These are phyloP conservation scores for Podospora anserina DNA, from an alignment of 495 filamentous ascomycete species.

Conservation along the genomic window DNA sequence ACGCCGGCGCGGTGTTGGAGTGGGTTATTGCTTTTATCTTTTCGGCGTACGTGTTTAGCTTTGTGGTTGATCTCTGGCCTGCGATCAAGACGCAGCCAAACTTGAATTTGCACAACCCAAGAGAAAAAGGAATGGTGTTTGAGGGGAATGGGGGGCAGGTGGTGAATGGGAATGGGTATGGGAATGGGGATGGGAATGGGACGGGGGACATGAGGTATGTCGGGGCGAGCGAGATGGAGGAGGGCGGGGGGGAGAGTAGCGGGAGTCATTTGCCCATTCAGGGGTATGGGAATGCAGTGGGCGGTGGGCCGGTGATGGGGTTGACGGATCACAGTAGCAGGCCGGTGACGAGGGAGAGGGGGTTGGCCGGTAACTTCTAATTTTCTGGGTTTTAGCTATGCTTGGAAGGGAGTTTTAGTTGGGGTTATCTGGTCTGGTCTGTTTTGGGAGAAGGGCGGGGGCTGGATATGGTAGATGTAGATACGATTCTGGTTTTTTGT, in stretches of 20 bases:
- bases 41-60: slow-evolving; percentile 84
- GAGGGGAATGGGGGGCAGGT: background rate
- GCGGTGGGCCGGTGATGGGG: background rate
- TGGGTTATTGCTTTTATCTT: slow-evolving; percentile 90
- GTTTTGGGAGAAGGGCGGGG: background rate
- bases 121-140: background rate
- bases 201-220: background rate
- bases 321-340: background rate
- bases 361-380: background rate
- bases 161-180: background rate
- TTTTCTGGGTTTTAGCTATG: background rate
- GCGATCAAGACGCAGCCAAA: slow-evolving; percentile 60
- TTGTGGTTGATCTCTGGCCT: slow-evolving; percentile 82
- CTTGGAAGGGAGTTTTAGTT: background rate
- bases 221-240: slow-evolving; percentile 13
- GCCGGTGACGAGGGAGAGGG: background rate
- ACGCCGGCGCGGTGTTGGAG: slow-evolving; percentile 58
- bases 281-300: background rate
- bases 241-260: slow-evolving; percentile 5
- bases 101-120: background rate
- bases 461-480: background rate
- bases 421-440: background rate
- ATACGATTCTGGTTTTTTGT: background rate
- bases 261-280: background rate
- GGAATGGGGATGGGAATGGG: background rate